phyloP scores from a whole-genome alignment of 257 asterid genomes.

The Solanum clarkiae region DNA sequence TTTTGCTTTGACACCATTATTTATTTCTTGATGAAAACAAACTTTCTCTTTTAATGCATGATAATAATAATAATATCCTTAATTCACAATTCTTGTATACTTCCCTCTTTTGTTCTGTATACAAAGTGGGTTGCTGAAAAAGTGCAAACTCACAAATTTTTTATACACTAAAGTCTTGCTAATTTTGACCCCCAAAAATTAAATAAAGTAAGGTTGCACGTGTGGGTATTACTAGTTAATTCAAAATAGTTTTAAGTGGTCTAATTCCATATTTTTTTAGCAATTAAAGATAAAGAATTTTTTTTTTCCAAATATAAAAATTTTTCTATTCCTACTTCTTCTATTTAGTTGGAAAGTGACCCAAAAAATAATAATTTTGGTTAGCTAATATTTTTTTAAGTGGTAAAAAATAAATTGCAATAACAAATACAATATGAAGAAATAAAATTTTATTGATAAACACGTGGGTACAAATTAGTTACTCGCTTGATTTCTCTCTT shows the following conservation, averaged over 20 bases:
- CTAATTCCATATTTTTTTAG: background rate
- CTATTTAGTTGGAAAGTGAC: conserved; percentile 14
- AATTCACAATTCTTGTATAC: background rate
- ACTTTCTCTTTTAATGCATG: background rate
- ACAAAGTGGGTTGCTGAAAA: background rate
- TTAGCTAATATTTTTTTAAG: background rate
- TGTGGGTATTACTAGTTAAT: background rate
- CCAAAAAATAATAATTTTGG: background rate
- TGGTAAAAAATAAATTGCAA: no score
- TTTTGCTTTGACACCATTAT: background rate
- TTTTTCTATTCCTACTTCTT: background rate
- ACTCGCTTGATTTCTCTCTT: no score
- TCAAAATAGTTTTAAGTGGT: background rate
- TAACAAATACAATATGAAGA: no score
- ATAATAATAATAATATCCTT: background rate
- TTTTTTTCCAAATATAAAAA: background rate
- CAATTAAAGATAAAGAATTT: background rate
- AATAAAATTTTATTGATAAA: no score
- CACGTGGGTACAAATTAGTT: no score
- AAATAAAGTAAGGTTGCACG: conserved; percentile 2
- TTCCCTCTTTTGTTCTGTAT: background rate
- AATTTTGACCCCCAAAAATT: background rate
- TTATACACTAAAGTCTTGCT: background rate
- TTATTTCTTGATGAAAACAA: background rate
- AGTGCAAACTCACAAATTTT: background rate